A percentile compares a stretch with the other conserved stretches of the same genome.
Evolutionary conservation across 148 eudicot genomes (phyloP).

Genomic region (Cornus kousa): DNA sequence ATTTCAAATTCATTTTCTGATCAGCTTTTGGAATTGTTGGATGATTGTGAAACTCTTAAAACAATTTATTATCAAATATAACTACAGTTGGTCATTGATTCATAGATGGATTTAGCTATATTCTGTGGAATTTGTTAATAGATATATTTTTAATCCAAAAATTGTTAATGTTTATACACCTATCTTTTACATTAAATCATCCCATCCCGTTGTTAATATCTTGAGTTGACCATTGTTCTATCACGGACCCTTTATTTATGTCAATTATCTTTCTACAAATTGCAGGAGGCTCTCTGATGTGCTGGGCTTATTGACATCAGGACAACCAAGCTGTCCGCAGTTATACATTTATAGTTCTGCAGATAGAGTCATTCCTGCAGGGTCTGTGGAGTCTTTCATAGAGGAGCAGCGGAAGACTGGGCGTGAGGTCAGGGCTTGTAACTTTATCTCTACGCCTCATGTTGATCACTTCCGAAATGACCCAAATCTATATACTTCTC

Average conservation of each 20-base stretch:
- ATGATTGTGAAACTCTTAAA: too few relatives aligned
- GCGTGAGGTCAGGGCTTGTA: conserved; percentile 81
- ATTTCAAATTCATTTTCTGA: background rate
- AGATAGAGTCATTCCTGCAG: conserved; percentile 83
- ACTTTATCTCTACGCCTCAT: conserved; percentile 89
- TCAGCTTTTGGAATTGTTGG: background rate
- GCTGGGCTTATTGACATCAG: conserved; percentile 54
- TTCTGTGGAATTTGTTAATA: background rate
- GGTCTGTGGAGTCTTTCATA: conserved; percentile 79
- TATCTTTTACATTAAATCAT: too few relatives aligned
- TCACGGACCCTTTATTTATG: background rate
- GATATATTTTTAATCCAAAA: too few relatives aligned
- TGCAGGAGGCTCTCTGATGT: conserved; percentile 89
- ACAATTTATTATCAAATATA: too few relatives aligned
- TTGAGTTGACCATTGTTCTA: background rate
- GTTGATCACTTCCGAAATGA: conserved; percentile 95
- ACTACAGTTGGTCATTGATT: too few relatives aligned
- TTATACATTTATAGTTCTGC: conserved; percentile 93
- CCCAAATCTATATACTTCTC: conserved; percentile 76
- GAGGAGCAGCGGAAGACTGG: conserved; percentile 70
- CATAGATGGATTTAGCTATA: background rate
- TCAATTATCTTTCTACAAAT: background rate
- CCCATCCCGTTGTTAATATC: background rate
- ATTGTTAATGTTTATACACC: background rate
- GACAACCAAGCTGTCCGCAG: conserved; percentile 93